Evolutionary conservation across 2,329 filamentous ascomycete species (phyloP), one percentile per base, ranked within the genome.

Genomic region (Cryoendolithus antarcticus): DNA sequence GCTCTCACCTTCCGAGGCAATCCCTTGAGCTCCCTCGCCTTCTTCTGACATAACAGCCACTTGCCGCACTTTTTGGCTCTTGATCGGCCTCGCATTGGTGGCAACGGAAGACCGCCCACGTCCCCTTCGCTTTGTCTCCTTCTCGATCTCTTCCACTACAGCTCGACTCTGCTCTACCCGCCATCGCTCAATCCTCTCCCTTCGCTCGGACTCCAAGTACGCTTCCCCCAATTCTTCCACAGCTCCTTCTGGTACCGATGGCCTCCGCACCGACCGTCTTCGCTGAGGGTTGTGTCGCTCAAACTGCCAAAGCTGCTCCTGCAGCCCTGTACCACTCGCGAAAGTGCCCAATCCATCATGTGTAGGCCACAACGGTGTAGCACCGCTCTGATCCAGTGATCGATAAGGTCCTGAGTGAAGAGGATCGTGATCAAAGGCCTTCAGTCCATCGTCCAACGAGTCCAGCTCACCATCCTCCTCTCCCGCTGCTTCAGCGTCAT

Each of bases 271-370:
- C 41, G 65, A 61, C 35, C 80, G 74, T 33, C 79, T 65, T 34
- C 81, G 72, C 40, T 75, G 72, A 0, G 85, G 82, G 48, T 93
- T 93, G 60, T 81, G 85, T 46, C 76, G 74, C 60, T 95, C 89
- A 57, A 94, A 91, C 44, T 85, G 81, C 70, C 86, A 95, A 34
- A 95, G 64, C 47, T 89, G 82, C 45, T 93, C 82, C 55, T 94
- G 86, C 13, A 86, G 70, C 55, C 45, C 66, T 55, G 56, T 72
- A 63, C 48, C 49, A 4, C 54, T 54, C 44, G 60, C 75, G 59
- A 98, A 98, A 5, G 81, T 84, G 4, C 91, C 91, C 34, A 96
- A 63, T 2, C 91, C 91, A 66, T 98, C 88, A 55, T 98, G 91
- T 1, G 79, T 76, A 0, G 91, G 91, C 24, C 24, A 27, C n/a